Base-by-base conservation (phyloP, 768 basidiomycete species). In the Solioccasus polychromus region DNA sequence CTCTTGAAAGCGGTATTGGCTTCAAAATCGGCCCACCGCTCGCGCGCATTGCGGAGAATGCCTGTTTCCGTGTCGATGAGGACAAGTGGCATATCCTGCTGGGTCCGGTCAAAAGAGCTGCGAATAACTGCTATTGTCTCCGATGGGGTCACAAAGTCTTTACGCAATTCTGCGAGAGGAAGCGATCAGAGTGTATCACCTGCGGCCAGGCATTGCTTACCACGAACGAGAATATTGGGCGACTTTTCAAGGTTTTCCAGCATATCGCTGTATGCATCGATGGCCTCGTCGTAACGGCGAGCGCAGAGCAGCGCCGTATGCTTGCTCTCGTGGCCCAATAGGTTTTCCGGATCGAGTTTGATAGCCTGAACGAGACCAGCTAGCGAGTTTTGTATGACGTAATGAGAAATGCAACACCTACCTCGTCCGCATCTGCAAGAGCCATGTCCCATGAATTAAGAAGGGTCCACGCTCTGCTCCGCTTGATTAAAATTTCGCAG, bases 261-360 rank as follows among this genome's bases (percentile, higher is more conserved):
- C 47, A 50, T 50, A 7, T 26, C 17, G 3, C 26, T 7, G 8
- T 28, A 18, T 0, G 39, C 47, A 8, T n/a, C 18, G 14, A 50
- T 41, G 2, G 49, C 47, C 11, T 48, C 49, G 2, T 24, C 28
- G 17, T 41, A 48, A 2, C 24, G n/a, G 14, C 8, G 18, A 17
- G 35, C 28, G 0, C 49, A 39, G 10, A 28, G 47, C 4, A 42
- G 35, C 23, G 49, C 47, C 14, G 34, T 23, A 20, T 48, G 39
- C 26, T 12, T 49, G 34, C 36, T 25, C 28, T 48, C 30, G 20
- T 50, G 30, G 5, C 49, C 47, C 17, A 10, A 12, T 18, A 24
- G 47, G 35, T 32, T 48, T 15, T 32, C 41, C 11, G 47, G 32
- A 17, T 48, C 19, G 10, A 50, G 49, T 35, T 18, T 6, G 8